Base-by-base conservation (phyloP, 768 basidiomycete species). In the Sistotremastrum niveocremeum region DNA sequence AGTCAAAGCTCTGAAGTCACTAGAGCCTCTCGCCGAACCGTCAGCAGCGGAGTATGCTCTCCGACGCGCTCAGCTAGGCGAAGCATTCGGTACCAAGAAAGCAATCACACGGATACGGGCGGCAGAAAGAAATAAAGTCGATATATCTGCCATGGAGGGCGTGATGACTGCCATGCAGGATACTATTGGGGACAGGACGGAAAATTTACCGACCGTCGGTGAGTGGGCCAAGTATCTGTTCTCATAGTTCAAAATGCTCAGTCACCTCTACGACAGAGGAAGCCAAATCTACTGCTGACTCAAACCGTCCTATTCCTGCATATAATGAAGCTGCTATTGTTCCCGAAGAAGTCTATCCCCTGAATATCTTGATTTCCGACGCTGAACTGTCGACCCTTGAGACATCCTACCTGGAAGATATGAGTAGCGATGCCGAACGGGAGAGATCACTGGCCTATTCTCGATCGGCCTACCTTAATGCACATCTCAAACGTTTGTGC, bases 71-170 rank as follows among this genome's bases (percentile, higher is more conserved):
- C 70, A 76, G n/a, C 74, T 99, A 2, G 91, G 94, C 33, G 82
- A 90, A 60, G 77, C 84, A 1, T 99, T 99, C 52, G 94, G 94
- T 20, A 94, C 91, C 29, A 87, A 90, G 65, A 98, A 95, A 60
- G 88, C 90, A 39, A 84, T 88, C 61, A 76, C 77, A 7, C 79
- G 77, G 31, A 91, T 97, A 57, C 76, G 76, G 44, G 84, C 89
- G 4, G 75, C 74, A 45, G 90, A 93, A 62, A 75, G 94, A 52
- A 94, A 93, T 64, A 80, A 79, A 60, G 80, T 99, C 35, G 90
- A 95, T 64, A 77, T 85, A 12, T 68, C 71, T 48, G 88, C 89
- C 2, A 93, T 95, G 84, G 75, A 85, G 59, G 76, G 77, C 6
- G 87, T 88, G 34, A 79, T 79, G 53, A 74, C 73, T 47, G 80